A percentile compares a stretch with the other conserved stretches of the same genome.
Evolutionary conservation across 805 yeast species (phyloP).

Genomic region (Myxozyma lipomycoides): DNA sequence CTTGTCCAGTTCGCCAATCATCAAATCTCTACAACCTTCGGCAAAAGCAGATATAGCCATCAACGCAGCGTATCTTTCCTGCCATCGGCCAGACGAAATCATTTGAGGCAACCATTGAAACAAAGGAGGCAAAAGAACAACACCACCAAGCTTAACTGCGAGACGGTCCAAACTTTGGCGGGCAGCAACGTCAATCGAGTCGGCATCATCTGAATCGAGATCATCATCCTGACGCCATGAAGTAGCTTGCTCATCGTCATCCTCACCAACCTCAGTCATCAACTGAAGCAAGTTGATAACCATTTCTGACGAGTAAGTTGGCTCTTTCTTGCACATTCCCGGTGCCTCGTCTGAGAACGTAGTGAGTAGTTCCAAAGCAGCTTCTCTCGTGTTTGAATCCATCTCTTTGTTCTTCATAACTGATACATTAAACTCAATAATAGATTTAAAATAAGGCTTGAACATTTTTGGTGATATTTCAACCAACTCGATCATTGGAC

Average conservation of each 20-base stretch:
- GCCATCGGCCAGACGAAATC: slow-evolving; percentile 76
- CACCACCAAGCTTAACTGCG: slow-evolving; percentile 77
- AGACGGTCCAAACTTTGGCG: slow-evolving; percentile 93
- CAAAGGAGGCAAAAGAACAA: slow-evolving; percentile 74
- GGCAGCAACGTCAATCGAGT: slow-evolving; percentile 83
- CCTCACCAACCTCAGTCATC: slow-evolving; percentile 90
- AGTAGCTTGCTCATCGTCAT: slow-evolving; percentile 59
- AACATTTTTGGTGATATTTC: slow-evolving; percentile 93
- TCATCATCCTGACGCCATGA: slow-evolving; percentile 85
- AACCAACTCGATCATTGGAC: slow-evolving; percentile 82
- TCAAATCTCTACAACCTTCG: slow-evolving; percentile 90
- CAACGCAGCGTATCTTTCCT: slow-evolving; percentile 92
- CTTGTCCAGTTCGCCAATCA: slow-evolving; percentile 74
- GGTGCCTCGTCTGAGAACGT: slow-evolving; percentile 93
- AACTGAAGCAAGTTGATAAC: slow-evolving; percentile 70
- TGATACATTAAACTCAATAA: slow-evolving; percentile 77
- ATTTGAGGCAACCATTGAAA: slow-evolving; percentile 83
- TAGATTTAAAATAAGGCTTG: slow-evolving; percentile 82
- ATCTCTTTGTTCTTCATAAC: slow-evolving; percentile 77
- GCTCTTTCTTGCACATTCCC: slow-evolving; percentile 82
- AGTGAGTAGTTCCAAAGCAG: slow-evolving; percentile 83
- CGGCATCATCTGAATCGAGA: slow-evolving; percentile 75
- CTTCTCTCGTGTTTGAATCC: slow-evolving; percentile 73
- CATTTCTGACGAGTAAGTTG: slow-evolving; percentile 64
- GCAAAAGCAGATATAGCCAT: slow-evolving; percentile 97